These are phyloP conservation scores for Ochromonas danica DNA, from an alignment of 108 stramenopile genomes.

Conservation along the genomic window DNA sequence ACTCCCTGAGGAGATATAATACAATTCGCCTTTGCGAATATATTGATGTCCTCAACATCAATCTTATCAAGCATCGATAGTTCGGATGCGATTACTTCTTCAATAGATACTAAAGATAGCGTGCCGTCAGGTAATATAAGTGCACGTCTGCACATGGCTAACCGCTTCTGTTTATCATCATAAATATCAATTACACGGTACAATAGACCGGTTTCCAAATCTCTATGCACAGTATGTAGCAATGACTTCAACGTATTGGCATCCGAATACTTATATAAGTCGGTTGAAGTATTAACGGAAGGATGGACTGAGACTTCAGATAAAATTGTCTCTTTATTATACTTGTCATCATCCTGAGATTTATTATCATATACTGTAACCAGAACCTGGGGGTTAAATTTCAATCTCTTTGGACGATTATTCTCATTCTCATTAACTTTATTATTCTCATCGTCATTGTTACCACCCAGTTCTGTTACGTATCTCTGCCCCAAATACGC, in stretches of 20 bases:
- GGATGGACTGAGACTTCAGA: constrained; percentile 14
- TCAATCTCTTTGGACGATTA: constrained; percentile 16
- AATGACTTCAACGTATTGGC: constrained; percentile 15
- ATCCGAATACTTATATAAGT: constrained; percentile 17
- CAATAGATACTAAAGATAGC: constrained; percentile 17
- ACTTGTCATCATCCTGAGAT: constrained; percentile 15
- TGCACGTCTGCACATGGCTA: constrained; percentile 13
- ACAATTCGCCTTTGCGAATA: constrained; percentile 15
- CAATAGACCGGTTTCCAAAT: constrained; percentile 15
- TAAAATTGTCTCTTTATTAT: constrained; percentile 18
- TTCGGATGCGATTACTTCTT: constrained; percentile 6
- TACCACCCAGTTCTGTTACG: constrained; percentile 14
- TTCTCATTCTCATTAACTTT: constrained; percentile 17
- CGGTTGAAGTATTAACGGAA: constrained; percentile 15
- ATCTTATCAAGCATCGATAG: constrained; percentile 16
- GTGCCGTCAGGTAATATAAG: constrained; percentile 15
- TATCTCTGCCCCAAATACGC: constrained; percentile 14
- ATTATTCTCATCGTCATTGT: constrained; percentile 17
- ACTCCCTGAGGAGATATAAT: constrained; percentile 15
- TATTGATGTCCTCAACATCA: constrained; percentile 16
- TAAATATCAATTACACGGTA: constrained; percentile 17
- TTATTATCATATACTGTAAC: constrained; percentile 17
- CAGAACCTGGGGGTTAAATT: constrained; percentile 15
- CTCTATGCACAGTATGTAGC: constrained; percentile 15
- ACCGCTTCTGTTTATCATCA: constrained; percentile 15